phyloP scores from a whole-genome alignment of 805 yeast genomes.

The Starmerella scarabaei region DNA sequence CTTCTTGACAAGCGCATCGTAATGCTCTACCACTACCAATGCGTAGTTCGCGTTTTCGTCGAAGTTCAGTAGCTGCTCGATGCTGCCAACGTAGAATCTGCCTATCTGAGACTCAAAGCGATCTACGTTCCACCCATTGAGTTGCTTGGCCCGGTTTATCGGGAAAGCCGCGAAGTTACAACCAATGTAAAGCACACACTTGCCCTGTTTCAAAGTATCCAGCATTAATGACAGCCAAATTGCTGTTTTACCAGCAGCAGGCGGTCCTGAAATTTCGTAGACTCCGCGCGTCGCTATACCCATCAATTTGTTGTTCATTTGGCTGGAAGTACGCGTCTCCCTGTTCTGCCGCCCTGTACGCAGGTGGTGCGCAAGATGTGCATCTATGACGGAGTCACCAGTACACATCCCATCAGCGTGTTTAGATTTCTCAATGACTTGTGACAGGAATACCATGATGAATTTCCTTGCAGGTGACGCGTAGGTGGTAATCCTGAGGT shows the following conservation, averaged over 20 bases:
- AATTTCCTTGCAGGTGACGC: too few species aligned
- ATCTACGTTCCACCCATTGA: conserved; percentile 9
- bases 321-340: too few species aligned
- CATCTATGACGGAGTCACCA: conserved; percentile 8
- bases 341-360: too few species aligned
- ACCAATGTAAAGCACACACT: conserved; percentile 19
- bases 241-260: conserved; percentile 24
- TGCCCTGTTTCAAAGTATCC: conserved; percentile 19
- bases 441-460: conserved; percentile 9
- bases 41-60: conserved; percentile 23
- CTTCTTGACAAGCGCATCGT: conserved; percentile 9
- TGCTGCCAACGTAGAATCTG: conserved; percentile 1
- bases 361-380: conserved; percentile 9
- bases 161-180: conserved; percentile 20
- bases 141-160: conserved; percentile 10
- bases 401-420: conserved; percentile 1
- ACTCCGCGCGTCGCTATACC: background rate
- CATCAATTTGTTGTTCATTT: too few species aligned
- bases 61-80: conserved; percentile 14
- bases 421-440: background rate
- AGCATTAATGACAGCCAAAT: conserved; percentile 16
- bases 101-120: conserved; percentile 6
- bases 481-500: too few species aligned
- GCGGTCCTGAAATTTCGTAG: conserved; percentile 24
- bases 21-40: conserved; percentile 19